phyloP scores from a whole-genome alignment of 1,139 yeast species.

The Yamadazyma dushanensis region DNA sequence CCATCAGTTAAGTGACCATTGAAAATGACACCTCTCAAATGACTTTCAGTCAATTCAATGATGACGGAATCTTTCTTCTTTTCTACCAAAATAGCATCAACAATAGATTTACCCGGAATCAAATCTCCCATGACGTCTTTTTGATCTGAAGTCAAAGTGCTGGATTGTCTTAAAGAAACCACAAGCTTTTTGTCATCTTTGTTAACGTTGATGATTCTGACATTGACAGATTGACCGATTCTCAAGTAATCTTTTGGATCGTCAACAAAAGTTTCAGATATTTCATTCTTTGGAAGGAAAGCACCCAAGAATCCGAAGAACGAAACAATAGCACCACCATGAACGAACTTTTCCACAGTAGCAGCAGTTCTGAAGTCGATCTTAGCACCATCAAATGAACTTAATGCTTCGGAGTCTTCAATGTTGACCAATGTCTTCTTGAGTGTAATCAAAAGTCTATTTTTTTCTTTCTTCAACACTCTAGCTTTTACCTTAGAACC shows the following conservation, averaged over 20 bases:
- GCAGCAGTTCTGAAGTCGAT: constrained; percentile 70
- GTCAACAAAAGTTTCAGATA: constrained; percentile 82
- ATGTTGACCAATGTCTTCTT: constrained; percentile 79
- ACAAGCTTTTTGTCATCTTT: constrained; percentile 55
- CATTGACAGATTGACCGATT: constrained; percentile 82
- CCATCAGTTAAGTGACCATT: constrained; percentile 79
- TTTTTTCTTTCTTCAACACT: constrained; percentile 43
- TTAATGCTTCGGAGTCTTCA: constrained; percentile 58
- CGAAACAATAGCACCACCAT: constrained; percentile 78
- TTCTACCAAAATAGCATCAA: constrained; percentile 66
- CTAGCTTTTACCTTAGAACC: constrained; percentile 82
- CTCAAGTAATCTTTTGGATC: constrained; percentile 77
- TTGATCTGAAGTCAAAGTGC: constrained; percentile 51
- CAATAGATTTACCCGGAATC: constrained; percentile 61
- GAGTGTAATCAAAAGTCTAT: constrained; percentile 60
- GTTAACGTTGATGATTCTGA: constrained; percentile 62
- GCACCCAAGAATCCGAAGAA: constrained; percentile 81
- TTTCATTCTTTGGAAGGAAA: constrained; percentile 81
- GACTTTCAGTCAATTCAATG: constrained; percentile 59
- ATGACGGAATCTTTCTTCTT: constrained; percentile 72
- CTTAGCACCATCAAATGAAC: constrained; percentile 51
- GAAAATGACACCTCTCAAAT: constrained; percentile 68
- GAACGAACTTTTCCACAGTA: constrained; percentile 69
- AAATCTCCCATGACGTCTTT: constrained; percentile 48
- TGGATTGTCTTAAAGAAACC: constrained; percentile 73